Evolutionary conservation across 2,329 filamentous ascomycete genomes (phyloP), one percentile per base, ranked within the genome.

Genomic region (Colletotrichum salicis): DNA sequence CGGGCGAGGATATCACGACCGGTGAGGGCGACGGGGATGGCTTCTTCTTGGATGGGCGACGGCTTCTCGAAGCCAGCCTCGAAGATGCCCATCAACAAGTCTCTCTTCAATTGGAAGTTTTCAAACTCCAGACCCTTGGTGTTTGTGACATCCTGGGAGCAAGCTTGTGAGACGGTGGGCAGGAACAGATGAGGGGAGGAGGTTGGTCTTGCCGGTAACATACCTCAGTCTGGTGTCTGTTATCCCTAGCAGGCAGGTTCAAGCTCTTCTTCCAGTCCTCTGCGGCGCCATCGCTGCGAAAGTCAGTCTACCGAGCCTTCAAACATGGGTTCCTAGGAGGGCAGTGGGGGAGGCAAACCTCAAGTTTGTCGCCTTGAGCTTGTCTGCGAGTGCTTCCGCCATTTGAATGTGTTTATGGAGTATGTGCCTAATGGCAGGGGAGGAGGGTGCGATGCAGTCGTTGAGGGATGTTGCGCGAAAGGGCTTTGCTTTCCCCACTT

Each of bases 41-140:
- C 95, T 86, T 98, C 96, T 91, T 99, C 96, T 90, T 99, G 96
- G 78, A 99, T 99, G 12, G 96, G 96, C 69, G 96, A 99, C 19
- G 96, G 96, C 85, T 97, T 98, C 83, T 99, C 96, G 83, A 98
- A 99, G 74, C 96, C 96, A 76, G 96, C 96, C 86, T 99, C 96
- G 83, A 98, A 99, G 76, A 99, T 98, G 74, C 96, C 96, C 96
- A 98, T 99, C 85, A 99, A 90, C 73, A 99, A 86, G 81, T 97
- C 94, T 80, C 96, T 90, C 86, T 97, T 97, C 77, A 99, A 92
- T 76, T 93, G 93, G 81, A 99, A 98, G 76, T 98, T 94, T 84
- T 99, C 97, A 80, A 98, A 99, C 77, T 99, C 96, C 74, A 99
- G 88, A 73, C 96, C 96, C 86, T 98, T 98, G 37, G 96, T 99